Base-by-base conservation (phyloP, 306 rosid species). In the Datisca glomerata region DNA sequence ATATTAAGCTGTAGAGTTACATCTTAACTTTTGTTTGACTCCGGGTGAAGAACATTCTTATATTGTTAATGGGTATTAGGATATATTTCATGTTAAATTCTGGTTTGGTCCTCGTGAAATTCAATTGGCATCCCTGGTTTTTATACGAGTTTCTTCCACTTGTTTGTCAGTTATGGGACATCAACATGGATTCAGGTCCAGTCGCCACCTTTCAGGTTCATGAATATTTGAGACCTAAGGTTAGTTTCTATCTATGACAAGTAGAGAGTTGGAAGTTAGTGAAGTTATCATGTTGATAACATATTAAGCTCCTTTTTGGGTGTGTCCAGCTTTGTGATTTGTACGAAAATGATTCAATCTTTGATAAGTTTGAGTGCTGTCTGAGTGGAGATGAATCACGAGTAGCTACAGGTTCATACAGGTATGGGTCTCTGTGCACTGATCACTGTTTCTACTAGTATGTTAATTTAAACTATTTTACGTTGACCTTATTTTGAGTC, bases 341-440 rank as follows among this genome's bases (percentile, higher is more conserved):
- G 23, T 89, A 89, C 56, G 97, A 89, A 70, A 89, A 89, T 53
- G 97, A 89, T 66, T 91, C 96, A 1, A 91, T 91, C 64, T 84
- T 80, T 2, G 95, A 84, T 24, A 91, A 91, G 59, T 91, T 91
- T 15, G 98, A 91, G 78, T 84, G 98, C 60, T 91, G 98, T 62
- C 62, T 91, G 58, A 91, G 98, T 50, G 96, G 98, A 20, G 86
- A 91, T 37, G 98, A 94, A 61, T 67, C 21, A 45, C 80, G 84
- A 11, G 70, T 84, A 27, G 96, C 92, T 2, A 78, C 98, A 35
- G 98, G 98, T 51, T 91, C 98, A 43, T 91, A 91, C 84, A 91
- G 98, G 98, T 91, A 49, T 62, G 69, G 16, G 23, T 25, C 32
- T 24, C 22, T 45, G 12, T 12, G 12, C 12, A 9, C 48, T 7